Evolutionary conservation across 2,329 filamentous ascomycete species (phyloP), one percentile per base, ranked within the genome.

Genomic region (Ceratocystis albifundus): DNA sequence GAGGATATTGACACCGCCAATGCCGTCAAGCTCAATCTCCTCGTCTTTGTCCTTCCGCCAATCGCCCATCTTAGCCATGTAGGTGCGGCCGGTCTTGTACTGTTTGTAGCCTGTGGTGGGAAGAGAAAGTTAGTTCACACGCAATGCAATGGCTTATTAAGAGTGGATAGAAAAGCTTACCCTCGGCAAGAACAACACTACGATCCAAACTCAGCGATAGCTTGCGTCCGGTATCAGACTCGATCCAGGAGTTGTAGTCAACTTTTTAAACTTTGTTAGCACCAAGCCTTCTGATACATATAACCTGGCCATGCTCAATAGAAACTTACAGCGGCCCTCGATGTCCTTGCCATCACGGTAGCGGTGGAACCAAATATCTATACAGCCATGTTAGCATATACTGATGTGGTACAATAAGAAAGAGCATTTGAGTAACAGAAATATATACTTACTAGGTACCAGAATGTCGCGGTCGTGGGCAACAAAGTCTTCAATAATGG

Each of bases 221-320:
- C 72, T 86, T 88, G 68, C 88, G 84, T 61, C 84, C 91, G 76
- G 93, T 88, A 64, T 92, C 87, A 8, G 93, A 93, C 78, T 99
- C 94, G 71, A 96, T 84, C 94, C 94, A 99, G 1, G 94, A 97
- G 77, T 99, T 99, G 80, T 99, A 99, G 75, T 99, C 94, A 74
- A 97, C 90, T 94, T 69, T 70, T 74, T 15, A 22, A 28, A 15
- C 64, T 41, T 70, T 65, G 69, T 74, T 69, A 73, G 70, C 65
- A 41, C 22, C 32, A 17, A 17, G n/a, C 10, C 59, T 5, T 36
- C 46, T 10, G 22, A 12, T 12, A 36, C 30, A 41, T 53, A 22
- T 44, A 3, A 2, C 7, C 25, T 20, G n/a, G 48, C 8, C n/a
- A 61, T 20, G n/a, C 44, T 17, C 50, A 20, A n/a, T 25, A 7